Evolutionary conservation across 106 monocot species (phyloP).

Genomic region (Gastrodia elata): DNA sequence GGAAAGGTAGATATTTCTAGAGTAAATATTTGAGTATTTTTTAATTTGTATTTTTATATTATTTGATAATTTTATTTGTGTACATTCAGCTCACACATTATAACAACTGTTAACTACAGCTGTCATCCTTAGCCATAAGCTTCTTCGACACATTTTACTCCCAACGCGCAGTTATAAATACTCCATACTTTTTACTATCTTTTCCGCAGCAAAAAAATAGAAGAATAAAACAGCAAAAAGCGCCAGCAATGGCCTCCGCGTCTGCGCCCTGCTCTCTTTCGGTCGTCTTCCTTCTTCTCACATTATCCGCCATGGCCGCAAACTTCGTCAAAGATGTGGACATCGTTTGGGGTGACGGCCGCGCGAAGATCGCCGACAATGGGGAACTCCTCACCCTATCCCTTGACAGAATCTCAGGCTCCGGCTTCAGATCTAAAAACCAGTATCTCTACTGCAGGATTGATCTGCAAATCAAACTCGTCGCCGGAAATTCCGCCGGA

Average conservation of each 20-base stretch:
- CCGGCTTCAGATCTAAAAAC: constrained; percentile 11
- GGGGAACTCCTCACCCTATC: constrained; percentile 7
- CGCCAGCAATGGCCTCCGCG: neutral
- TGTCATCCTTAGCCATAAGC: constrained; percentile 1
- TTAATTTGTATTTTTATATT: too few relatives aligned
- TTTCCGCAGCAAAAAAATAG: neutral
- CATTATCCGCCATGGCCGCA: neutral
- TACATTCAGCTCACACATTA: neutral
- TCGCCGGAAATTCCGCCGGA: constrained; percentile 12
- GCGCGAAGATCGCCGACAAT: neutral
- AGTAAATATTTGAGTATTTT: too few relatives aligned
- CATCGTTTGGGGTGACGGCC: constrained; percentile 10
- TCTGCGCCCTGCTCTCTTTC: neutral
- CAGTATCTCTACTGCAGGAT: constrained; percentile 10
- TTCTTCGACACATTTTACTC: neutral
- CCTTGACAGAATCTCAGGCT: constrained; percentile 7
- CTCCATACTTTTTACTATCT: neutral
- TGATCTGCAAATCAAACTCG: constrained; percentile 10
- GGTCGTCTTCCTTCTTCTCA: neutral
- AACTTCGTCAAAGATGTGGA: neutral
- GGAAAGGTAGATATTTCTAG: too few relatives aligned
- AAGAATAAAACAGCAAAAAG: too few relatives aligned
- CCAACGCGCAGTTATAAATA: neutral
- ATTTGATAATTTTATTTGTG: too few relatives aligned
- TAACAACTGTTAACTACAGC: neutral